Base-by-base conservation (phyloP, 768 basidiomycete genomes). In the Mycena metata region DNA sequence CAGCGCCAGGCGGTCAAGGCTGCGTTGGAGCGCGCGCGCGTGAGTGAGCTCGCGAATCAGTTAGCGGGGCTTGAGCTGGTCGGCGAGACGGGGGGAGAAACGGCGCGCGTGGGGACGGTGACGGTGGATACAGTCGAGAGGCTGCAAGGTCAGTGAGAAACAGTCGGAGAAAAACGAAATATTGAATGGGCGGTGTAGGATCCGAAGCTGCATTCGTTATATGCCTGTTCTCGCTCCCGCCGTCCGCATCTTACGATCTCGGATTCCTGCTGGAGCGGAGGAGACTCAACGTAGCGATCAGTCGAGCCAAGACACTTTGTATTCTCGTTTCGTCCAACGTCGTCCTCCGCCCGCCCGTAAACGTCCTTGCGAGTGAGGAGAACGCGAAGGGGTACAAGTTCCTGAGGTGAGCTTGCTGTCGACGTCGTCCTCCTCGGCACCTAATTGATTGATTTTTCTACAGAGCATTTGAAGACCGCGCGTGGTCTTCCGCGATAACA, bases 191-290 rank as follows among this genome's bases (percentile, higher is more conserved):
- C 51, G 47, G 16, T 33, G 13, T n/a, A 86, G 86, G 86, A 58
- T 85, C 86, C 3, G 86, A 88, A 69, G 86, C 86, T 2, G 78
- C 82, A 1, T 86, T 87, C 57, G 86, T 88, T 10, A 85, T 88
- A 39, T 88, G 85, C 60, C 74, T 86, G 17, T 85, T 88, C 73
- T 84, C 86, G 13, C 69, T 85, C 19, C 83, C 85, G 24, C 79
- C 78, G 36, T 73, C 78, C 1, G 75, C 80, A 30, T 72, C 76
- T 2, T 67, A 78, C 3, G 83, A 84, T 65, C 76, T 85, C 6
- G 76, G 74, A 1, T 88, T 86, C 68, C 72, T 88, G 10, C 75
- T 88, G 15, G 83, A 86, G 61, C 80, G 86, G 17, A 77, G 86
- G 51, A 74, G 86, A 9, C 72, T 88, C 24, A 88, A 88, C 67